These are phyloP conservation scores for Suillus cothurnatus DNA, from an alignment of 768 basidiomycete species.

Conservation along the genomic window DNA sequence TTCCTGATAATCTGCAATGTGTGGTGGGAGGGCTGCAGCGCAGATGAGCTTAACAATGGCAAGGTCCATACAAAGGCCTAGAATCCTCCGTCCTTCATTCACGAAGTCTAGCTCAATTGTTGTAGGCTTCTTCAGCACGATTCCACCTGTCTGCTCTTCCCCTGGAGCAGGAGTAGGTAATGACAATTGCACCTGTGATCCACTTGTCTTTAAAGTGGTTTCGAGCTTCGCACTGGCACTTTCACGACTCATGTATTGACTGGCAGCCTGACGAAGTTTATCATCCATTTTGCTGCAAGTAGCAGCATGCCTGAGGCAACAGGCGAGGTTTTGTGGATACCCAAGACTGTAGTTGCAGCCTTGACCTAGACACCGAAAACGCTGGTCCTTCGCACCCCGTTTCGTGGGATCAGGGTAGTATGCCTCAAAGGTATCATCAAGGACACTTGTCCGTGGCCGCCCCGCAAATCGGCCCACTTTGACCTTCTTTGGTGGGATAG, in stretches of 20 bases:
- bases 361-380: not conserved
- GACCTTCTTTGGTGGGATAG: too few relatives aligned
- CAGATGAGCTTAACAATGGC: constrained; percentile 3
- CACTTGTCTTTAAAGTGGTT: not conserved
- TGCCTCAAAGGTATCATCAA: too few relatives aligned
- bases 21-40: not conserved
- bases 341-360: not conserved
- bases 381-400: not conserved
- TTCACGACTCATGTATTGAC: not conserved
- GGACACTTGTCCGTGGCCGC: too few relatives aligned
- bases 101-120: not conserved
- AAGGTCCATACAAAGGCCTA: not conserved
- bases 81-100: not conserved
- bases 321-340: not conserved
- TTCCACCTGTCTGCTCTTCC: too few relatives aligned
- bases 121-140: not conserved
- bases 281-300: not conserved
- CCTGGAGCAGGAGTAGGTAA: too few relatives aligned
- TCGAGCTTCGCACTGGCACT: not conserved
- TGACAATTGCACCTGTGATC: not conserved
- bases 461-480: too few relatives aligned
- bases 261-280: not conserved
- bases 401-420: not conserved
- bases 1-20: not conserved
- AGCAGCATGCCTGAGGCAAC: not conserved